These are phyloP conservation scores for Hypoxylon cercidicola DNA, from an alignment of 495 filamentous ascomycete species.

Conservation along the genomic window DNA sequence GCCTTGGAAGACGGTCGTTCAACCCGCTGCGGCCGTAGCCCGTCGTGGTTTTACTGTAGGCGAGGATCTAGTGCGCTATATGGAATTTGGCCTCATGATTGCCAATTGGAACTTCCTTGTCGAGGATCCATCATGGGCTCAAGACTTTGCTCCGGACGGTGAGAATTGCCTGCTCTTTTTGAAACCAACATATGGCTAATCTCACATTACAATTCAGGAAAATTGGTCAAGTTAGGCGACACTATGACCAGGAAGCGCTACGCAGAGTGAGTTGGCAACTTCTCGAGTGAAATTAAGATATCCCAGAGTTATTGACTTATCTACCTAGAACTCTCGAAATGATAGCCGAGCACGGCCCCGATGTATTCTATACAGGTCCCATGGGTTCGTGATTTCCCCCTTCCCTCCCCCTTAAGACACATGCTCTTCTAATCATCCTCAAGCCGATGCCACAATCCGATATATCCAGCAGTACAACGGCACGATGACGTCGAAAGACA, in stretches of 20 bases:
- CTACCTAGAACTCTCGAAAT: slow-evolving; percentile 69
- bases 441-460: slow-evolving; percentile 77
- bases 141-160: slow-evolving; percentile 87
- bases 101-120: slow-evolving; percentile 68
- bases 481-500: slow-evolving; percentile 83
- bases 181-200: background rate
- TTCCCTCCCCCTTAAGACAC: background rate
- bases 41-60: slow-evolving; percentile 76
- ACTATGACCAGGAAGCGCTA: slow-evolving; percentile 81
- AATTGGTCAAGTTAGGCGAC: slow-evolving; percentile 72
- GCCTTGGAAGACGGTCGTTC: slow-evolving; percentile 72
- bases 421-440: slow-evolving; percentile 20
- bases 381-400: slow-evolving; percentile 46
- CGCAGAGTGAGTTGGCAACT: slow-evolving; percentile 61
- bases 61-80: slow-evolving; percentile 75
- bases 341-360: slow-evolving; percentile 74
- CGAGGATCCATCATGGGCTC: slow-evolving; percentile 78
- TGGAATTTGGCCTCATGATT: slow-evolving; percentile 54
- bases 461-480: slow-evolving; percentile 73
- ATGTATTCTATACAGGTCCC: slow-evolving; percentile 79
- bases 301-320: slow-evolving; percentile 8
- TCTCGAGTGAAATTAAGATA: background rate
- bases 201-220: slow-evolving; percentile 45
- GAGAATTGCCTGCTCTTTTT: slow-evolving; percentile 1
- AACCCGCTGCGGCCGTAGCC: slow-evolving; percentile 78